Evolutionary conservation across 352 stramenopile genomes (phyloP), one percentile per base, ranked within the genome.

Genomic region (Phytophthora uliginosa): DNA sequence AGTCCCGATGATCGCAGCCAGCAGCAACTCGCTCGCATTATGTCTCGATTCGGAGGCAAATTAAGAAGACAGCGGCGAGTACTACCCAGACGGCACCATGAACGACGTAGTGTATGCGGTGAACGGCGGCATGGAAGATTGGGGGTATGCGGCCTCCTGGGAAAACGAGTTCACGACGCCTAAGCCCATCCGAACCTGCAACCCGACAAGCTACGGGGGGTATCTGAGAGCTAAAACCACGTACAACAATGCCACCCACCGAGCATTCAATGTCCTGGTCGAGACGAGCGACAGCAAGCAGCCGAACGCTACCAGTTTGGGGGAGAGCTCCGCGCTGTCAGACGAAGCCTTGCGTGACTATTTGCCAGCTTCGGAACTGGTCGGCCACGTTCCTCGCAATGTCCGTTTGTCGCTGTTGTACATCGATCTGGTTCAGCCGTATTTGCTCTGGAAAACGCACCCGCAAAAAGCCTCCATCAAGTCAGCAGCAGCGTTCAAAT

Each of bases 51-150:
- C 40, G 90, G 82, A n/a, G 90, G 88, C 36, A 83, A 75, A 26
- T 95, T 95, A n/a, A 65, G 67, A 83, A 62, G 81, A 86, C 17
- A 81, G 74, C 50, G 70, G 69, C 8, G 73, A 69, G 33, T 89
- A 87, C 61, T 97, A 97, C 69, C 79, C 73, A 3, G 74, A 84
- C 31, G 86, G 84, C 13, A 77, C 82, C 2, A 98, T 99, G 91
- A 99, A 99, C 83, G 87, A 98, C 52, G 84, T 98, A 12, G 92
- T 99, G 10, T 99, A 99, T 75, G 90, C 91, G 7, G 96, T 99
- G 24, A 69, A 95, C 38, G 97, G 97, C 53, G 97, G 96, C 90
- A 98, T 99, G 94, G 97, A 99, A 78, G 97, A 99, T 81, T 99
- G 94, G 94, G 92, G 80, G 0, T 99, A 99, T 76, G 93, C 94